A percentile compares a stretch with the other conserved stretches of the same genome.
phyloP scores from a whole-genome alignment of 1,139 yeast species.

The Lodderomyces pseudojiufengensis region DNA sequence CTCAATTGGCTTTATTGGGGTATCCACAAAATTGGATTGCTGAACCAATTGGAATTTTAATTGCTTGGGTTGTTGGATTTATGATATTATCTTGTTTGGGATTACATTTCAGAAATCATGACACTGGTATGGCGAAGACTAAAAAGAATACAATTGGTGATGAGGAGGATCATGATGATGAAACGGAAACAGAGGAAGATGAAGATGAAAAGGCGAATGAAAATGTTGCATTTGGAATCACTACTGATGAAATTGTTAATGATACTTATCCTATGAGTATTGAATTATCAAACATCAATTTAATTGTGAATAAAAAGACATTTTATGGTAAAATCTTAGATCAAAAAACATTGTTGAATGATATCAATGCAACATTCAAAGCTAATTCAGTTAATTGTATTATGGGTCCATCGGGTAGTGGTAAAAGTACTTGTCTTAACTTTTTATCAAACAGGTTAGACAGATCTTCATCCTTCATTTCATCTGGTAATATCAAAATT shows the following conservation, averaged over 20 bases:
- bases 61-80: slow-evolving; percentile 60
- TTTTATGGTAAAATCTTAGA: slow-evolving; percentile 6
- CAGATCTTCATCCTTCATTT: slow-evolving; percentile 21
- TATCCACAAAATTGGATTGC: slow-evolving; percentile 63
- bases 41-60: slow-evolving; percentile 57
- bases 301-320: slow-evolving; percentile 15
- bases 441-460: slow-evolving; percentile 61
- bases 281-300: slow-evolving; percentile 18
- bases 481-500: slow-evolving; percentile 18
- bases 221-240: background rate
- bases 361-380: slow-evolving; percentile 54
- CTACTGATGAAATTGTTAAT: slow-evolving; percentile 1
- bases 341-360: slow-evolving; percentile 29
- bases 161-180: slow-evolving; percentile 22
- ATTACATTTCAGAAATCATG: slow-evolving; percentile 46
- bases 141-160: slow-evolving; percentile 33
- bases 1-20: slow-evolving; percentile 56
- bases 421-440: slow-evolving; percentile 73
- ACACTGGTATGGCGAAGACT: slow-evolving; percentile 50
- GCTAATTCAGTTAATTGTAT: slow-evolving; percentile 72
- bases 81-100: slow-evolving; percentile 46
- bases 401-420: slow-evolving; percentile 89
- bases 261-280: slow-evolving; percentile 16
- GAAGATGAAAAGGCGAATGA: slow-evolving; percentile 2
- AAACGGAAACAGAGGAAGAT: slow-evolving; percentile 2